A percentile compares a stretch with the other conserved stretches of the same genome.
These are phyloP conservation scores for Staphylotrichum longicolle DNA, from an alignment of 495 filamentous ascomycete species.

Conservation along the genomic window DNA sequence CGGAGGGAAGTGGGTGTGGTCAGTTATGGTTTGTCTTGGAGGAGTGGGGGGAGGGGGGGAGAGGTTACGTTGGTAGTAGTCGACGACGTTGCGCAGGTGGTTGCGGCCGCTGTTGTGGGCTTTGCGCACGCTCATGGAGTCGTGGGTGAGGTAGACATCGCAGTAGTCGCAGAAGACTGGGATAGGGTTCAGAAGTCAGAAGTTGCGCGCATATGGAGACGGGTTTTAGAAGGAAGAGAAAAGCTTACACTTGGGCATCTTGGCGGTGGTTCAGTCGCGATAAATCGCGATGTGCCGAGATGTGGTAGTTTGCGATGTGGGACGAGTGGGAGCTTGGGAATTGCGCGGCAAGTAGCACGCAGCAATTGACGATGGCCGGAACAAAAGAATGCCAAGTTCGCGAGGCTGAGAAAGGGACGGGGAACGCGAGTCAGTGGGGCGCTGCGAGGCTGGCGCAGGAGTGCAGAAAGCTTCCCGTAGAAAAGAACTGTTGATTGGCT, in stretches of 20 bases:
- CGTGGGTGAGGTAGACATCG: slow-evolving; percentile 99
- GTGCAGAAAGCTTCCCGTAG: no score
- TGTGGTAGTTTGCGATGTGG: slow-evolving; percentile 2
- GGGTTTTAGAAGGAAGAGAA: neutral
- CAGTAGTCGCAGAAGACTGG: slow-evolving; percentile 86
- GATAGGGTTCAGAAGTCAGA: neutral
- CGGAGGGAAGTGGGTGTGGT: neutral
- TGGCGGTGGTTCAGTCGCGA: slow-evolving; percentile 23
- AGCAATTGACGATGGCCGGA: neutral
- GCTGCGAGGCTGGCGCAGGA: slow-evolving; percentile 22
- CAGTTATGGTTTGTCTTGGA: neutral
- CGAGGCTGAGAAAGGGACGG: slow-evolving; percentile 33
- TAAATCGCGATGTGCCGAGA: slow-evolving; percentile 11
- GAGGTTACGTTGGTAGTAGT: slow-evolving; percentile 90
- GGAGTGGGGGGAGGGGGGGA: neutral
- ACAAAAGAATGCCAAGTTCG: slow-evolving; percentile 18
- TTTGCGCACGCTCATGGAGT: slow-evolving; percentile 99
- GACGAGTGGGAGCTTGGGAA: neutral
- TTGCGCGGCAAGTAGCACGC: no score
- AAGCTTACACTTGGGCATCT: slow-evolving; percentile 48
- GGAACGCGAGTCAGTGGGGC: slow-evolving; percentile 4
- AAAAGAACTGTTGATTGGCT: slow-evolving; percentile 34
- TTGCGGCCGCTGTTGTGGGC: slow-evolving; percentile 96
- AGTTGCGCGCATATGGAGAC: no score
- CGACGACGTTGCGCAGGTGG: slow-evolving; percentile 93